Percentiles rank a stretch among this genome's conserved stretches.
phyloP scores from a whole-genome alignment of 108 stramenopile species.

The Discostella stelligeroides region DNA sequence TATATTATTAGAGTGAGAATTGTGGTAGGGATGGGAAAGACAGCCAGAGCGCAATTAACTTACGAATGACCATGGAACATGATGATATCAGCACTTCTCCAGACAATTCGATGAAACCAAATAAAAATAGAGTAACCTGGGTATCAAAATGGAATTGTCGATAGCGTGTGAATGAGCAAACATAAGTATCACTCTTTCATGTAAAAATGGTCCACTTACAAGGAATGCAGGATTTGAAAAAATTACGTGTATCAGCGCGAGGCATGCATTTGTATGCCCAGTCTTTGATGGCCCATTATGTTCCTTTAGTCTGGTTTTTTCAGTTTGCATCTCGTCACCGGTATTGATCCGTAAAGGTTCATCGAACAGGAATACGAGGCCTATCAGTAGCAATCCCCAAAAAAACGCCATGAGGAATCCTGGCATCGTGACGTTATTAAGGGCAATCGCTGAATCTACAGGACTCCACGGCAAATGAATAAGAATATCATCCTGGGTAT shows the following conservation, averaged over 20 bases:
- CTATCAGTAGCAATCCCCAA: conserved; percentile 58
- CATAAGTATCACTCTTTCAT: neutral
- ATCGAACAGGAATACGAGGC: conserved; percentile 53
- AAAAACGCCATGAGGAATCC: conserved; percentile 68
- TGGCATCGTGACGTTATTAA: conserved; percentile 50
- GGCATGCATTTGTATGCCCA: neutral
- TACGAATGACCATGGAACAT: conserved; percentile 61
- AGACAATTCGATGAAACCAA: conserved; percentile 59
- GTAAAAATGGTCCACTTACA: conserved; percentile 28
- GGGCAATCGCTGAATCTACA: conserved; percentile 52
- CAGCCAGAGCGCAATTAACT: neutral
- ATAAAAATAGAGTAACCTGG: conserved; percentile 57
- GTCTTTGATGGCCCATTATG: neutral
- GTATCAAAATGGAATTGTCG: neutral
- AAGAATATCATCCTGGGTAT: conserved; percentile 50
- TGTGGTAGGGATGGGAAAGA: neutral
- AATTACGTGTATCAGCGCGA: conserved; percentile 33
- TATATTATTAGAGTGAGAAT: neutral
- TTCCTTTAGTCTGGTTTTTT: neutral
- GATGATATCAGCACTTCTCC: conserved; percentile 76
- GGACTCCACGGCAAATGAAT: conserved; percentile 55
- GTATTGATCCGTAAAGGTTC: conserved; percentile 68
- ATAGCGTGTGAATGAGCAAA: neutral
- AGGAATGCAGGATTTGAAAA: conserved; percentile 62
- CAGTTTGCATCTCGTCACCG: neutral